Evolutionary conservation across 805 yeast species (phyloP).

Genomic region (Ogataea henricii): DNA sequence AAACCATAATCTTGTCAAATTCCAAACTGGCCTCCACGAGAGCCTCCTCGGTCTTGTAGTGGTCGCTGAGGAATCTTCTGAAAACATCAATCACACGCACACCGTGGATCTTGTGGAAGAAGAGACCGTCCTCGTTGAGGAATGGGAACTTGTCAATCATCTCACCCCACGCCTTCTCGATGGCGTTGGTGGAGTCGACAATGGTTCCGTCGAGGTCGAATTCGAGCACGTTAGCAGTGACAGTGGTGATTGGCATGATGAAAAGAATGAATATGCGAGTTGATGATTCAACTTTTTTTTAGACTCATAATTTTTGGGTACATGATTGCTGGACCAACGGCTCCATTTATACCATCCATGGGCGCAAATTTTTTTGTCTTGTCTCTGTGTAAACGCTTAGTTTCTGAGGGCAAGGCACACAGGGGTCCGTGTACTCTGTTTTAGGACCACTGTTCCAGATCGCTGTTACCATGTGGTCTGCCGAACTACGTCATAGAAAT

Average conservation of each 20-base stretch:
- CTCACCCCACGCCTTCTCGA: slow-evolving; percentile 80
- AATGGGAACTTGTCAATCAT: slow-evolving; percentile 70
- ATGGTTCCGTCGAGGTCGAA: slow-evolving; percentile 90
- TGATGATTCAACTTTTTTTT: background rate
- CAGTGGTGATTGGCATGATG: slow-evolving; percentile 6
- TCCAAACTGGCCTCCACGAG: slow-evolving; percentile 20
- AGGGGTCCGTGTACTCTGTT: slow-evolving; percentile 1
- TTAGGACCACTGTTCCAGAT: slow-evolving; percentile 2
- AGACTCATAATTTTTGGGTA: background rate
- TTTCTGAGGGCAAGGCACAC: background rate
- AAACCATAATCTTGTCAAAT: slow-evolving; percentile 70
- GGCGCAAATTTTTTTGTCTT: background rate
- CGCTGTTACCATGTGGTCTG: background rate
- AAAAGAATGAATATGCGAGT: background rate
- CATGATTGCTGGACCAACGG: background rate
- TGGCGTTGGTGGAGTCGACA: slow-evolving; percentile 80
- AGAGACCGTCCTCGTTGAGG: slow-evolving; percentile 41
- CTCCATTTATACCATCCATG: slow-evolving; percentile 1
- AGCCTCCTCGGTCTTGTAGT: slow-evolving; percentile 19
- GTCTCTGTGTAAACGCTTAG: background rate
- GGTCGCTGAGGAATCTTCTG: slow-evolving; percentile 62
- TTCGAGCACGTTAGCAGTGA: slow-evolving; percentile 35
- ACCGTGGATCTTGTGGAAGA: slow-evolving; percentile 77
- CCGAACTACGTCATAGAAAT: slow-evolving; percentile 4
- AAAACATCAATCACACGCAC: slow-evolving; percentile 81